A percentile compares a stretch with the other conserved stretches of the same genome.
Evolutionary conservation across 2,329 filamentous ascomycete species (phyloP).

Genomic region (Cytospora paraplurivora): DNA sequence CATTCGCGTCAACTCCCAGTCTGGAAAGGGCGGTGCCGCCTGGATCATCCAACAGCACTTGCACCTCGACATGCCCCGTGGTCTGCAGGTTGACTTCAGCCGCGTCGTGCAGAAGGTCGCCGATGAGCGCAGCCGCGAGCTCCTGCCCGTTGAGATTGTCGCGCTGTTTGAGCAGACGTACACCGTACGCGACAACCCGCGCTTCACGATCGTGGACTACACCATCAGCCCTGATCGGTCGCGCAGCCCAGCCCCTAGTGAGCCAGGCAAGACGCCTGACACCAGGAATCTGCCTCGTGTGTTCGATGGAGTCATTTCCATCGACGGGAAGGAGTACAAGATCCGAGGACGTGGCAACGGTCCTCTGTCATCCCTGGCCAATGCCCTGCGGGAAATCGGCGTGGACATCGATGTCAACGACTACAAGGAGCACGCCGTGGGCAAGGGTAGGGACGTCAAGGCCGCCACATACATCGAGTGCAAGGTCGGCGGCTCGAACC

Average conservation of each 20-base stretch:
- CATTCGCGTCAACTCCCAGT: slow-evolving; percentile 96
- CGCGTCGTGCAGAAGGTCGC: slow-evolving; percentile 81
- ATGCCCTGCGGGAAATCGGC: slow-evolving; percentile 75
- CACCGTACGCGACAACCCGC: slow-evolving; percentile 78
- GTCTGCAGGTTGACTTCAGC: slow-evolving; percentile 88
- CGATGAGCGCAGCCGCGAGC: slow-evolving; percentile 79
- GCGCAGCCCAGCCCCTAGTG: slow-evolving; percentile 68
- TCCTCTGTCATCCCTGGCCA: slow-evolving; percentile 84
- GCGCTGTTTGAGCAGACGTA: slow-evolving; percentile 88
- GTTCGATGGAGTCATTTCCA: slow-evolving; percentile 81
- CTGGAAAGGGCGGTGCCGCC: slow-evolving; percentile 89
- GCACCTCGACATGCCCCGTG: slow-evolving; percentile 88
- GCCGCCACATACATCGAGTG: slow-evolving; percentile 97
- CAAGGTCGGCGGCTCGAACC: slow-evolving; percentile 64
- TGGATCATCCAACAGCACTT: slow-evolving; percentile 92
- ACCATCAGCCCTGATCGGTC: slow-evolving; percentile 85
- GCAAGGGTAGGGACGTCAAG: slow-evolving; percentile 77
- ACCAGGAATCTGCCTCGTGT: slow-evolving; percentile 77
- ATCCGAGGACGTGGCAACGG: slow-evolving; percentile 84
- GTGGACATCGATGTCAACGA: slow-evolving; percentile 89
- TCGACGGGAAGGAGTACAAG: slow-evolving; percentile 78
- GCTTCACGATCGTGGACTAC: slow-evolving; percentile 89
- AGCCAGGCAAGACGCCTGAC: slow-evolving; percentile 70
- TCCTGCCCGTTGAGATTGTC: slow-evolving; percentile 81
- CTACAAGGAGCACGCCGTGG: slow-evolving; percentile 96